phyloP scores from a whole-genome alignment of 2,329 filamentous ascomycete genomes.

The Elsinoe batatas region DNA sequence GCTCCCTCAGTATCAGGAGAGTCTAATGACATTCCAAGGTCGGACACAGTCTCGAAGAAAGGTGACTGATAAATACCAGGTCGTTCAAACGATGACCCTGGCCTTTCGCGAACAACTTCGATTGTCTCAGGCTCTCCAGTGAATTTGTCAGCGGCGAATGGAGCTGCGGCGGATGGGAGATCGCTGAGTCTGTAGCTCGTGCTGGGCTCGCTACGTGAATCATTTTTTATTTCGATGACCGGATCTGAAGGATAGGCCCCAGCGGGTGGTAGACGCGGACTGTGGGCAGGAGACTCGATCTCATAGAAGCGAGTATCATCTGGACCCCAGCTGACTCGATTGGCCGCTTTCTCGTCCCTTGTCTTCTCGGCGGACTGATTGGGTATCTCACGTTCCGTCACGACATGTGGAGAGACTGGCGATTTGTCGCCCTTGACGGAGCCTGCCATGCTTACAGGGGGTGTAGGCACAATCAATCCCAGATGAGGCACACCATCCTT shows the following conservation, averaged over 20 bases:
- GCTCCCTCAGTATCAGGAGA: slow-evolving; percentile 26
- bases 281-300: slow-evolving; percentile 24
- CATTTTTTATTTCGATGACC: slow-evolving; percentile 32
- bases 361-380: neutral
- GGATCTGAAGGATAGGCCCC: slow-evolving; percentile 25
- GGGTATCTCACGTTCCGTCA: neutral
- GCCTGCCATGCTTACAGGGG: slow-evolving; percentile 39
- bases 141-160: slow-evolving; percentile 14
- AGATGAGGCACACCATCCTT: slow-evolving; percentile 41
- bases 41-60: slow-evolving; percentile 34
- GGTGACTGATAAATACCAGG: slow-evolving; percentile 28
- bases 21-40: slow-evolving; percentile 25
- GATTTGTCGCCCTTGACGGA: slow-evolving; percentile 29
- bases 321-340: slow-evolving; percentile 38
- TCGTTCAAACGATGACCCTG: slow-evolving; percentile 3
- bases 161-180: slow-evolving; percentile 5
- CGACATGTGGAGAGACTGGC: slow-evolving; percentile 23
- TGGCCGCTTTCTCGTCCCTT: slow-evolving; percentile 7
- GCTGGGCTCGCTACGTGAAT: slow-evolving; percentile 23
- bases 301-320: slow-evolving; percentile 40
- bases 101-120: slow-evolving; percentile 15
- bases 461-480: slow-evolving; percentile 49
- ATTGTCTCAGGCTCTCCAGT: slow-evolving; percentile 15
- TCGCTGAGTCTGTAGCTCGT: slow-evolving; percentile 27
- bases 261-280: slow-evolving; percentile 34